Conservation (phyloP, 2,329 filamentous ascomycete genomes). For the Dothiorella sarmentorum region DNA sequence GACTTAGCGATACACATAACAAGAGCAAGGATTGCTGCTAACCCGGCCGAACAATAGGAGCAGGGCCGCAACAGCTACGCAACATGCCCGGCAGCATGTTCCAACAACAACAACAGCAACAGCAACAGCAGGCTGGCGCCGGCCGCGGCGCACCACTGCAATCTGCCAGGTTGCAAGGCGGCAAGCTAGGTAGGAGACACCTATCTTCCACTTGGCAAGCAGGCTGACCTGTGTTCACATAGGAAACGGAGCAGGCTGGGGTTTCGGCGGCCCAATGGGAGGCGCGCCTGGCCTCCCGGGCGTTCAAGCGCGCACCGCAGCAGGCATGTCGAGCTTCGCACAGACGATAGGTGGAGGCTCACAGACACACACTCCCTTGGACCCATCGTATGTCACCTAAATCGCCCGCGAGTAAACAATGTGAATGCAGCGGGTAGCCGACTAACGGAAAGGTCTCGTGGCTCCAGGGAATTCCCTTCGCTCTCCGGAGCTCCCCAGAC, state of each 20-base stretch:
- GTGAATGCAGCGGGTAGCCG: background rate
- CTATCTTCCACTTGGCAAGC: background rate
- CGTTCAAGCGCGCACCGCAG: slow-evolving; percentile 49
- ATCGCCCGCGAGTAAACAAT: background rate
- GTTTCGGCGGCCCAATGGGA: slow-evolving; percentile 54
- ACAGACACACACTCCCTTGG: slow-evolving; percentile 52
- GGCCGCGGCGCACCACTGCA: slow-evolving; percentile 47
- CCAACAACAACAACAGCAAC: slow-evolving; percentile 50
- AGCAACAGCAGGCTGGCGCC: slow-evolving; percentile 49
- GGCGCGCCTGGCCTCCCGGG: slow-evolving; percentile 51
- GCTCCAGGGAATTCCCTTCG: slow-evolving; percentile 58
- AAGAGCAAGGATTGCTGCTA: background rate
- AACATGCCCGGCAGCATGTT: slow-evolving; percentile 53
- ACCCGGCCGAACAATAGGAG: slow-evolving; percentile 35
- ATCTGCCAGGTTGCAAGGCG: slow-evolving; percentile 51
- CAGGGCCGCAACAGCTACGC: slow-evolving; percentile 50
- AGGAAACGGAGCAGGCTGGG: slow-evolving; percentile 57
- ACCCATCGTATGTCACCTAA: slow-evolving; percentile 52
- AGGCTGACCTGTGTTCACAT: slow-evolving; percentile 20
- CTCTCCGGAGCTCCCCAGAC: slow-evolving; percentile 56
- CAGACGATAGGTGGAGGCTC: slow-evolving; percentile 52
- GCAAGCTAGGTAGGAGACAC: slow-evolving; percentile 47
- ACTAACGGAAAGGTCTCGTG: background rate
- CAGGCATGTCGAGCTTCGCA: slow-evolving; percentile 53
- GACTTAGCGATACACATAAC: background rate